phyloP scores from a whole-genome alignment of 2,329 filamentous ascomycete genomes.

The Clonostachys byssicola region DNA sequence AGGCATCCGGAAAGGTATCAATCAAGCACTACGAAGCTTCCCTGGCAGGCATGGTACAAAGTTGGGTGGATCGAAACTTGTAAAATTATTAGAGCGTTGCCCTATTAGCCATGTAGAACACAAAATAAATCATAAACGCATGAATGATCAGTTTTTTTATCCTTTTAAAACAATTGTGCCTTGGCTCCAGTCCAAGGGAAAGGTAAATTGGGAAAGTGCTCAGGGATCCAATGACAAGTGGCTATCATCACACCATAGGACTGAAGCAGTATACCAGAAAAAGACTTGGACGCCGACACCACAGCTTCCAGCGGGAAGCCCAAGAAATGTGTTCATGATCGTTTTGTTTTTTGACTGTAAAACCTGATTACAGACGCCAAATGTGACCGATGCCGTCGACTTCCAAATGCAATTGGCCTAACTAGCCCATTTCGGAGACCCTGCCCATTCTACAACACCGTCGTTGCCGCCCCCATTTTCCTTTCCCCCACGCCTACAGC shows the following conservation, averaged over 20 bases:
- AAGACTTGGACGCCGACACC: no score
- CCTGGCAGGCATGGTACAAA: slow-evolving; percentile 77
- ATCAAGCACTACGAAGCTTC: slow-evolving; percentile 85
- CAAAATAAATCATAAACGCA: not conserved
- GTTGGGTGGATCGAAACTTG: slow-evolving; percentile 63
- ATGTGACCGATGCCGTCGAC: slow-evolving; percentile 62
- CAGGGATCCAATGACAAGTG: no score
- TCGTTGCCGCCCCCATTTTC: slow-evolving; percentile 5
- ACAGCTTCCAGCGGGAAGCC: no score
- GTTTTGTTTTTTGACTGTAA: slow-evolving; percentile 53
- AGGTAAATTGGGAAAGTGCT: not conserved
- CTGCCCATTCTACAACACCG: slow-evolving; percentile 39
- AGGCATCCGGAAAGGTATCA: slow-evolving; percentile 63
- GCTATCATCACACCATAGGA: no score
- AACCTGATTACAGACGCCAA: slow-evolving; percentile 65
- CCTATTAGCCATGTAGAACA: not conserved
- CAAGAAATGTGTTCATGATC: slow-evolving; percentile 23
- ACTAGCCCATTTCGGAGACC: slow-evolving; percentile 47
- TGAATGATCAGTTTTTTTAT: not conserved
- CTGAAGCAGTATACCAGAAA: no score
- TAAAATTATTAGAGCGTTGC: slow-evolving; percentile 15
- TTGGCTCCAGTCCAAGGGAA: not conserved
- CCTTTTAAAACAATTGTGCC: not conserved
- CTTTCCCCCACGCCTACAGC: not conserved
- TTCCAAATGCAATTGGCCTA: slow-evolving; percentile 64